Evolutionary conservation across 1,284 basidiomycete species (phyloP).

Genomic region (Trichosporon ovoides): DNA sequence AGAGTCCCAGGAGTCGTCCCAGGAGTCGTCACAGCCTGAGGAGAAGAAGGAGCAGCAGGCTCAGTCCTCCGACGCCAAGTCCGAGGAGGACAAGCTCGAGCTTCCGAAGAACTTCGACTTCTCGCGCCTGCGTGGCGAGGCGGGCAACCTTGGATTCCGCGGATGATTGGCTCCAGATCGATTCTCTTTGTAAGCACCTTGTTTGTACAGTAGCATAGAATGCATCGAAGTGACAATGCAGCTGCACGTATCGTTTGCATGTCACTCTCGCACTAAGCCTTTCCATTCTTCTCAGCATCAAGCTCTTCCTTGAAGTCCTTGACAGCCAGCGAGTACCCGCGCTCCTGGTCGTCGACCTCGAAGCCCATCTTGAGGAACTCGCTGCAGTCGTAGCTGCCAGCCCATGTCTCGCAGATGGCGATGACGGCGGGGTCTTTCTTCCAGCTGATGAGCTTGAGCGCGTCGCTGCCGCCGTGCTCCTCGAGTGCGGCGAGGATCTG

Average conservation of each 20-base stretch:
- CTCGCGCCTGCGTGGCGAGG: not conserved
- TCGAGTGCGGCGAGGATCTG: slow-evolving; percentile 46
- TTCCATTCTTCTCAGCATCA: slow-evolving; percentile 10
- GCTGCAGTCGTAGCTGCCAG: slow-evolving; percentile 44
- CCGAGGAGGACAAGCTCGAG: not conserved
- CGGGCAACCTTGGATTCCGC: not conserved
- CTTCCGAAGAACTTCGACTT: not conserved
- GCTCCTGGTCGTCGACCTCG: slow-evolving; percentile 41
- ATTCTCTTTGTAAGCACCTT: not conserved
- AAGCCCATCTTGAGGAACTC: slow-evolving; percentile 40
- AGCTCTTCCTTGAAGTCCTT: slow-evolving; percentile 46
- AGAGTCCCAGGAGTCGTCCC: not conserved
- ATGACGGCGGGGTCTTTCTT: slow-evolving; percentile 45
- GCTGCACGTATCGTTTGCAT: not conserved
- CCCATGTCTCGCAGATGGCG: slow-evolving; percentile 47
- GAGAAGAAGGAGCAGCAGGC: not conserved
- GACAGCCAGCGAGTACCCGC: slow-evolving; percentile 45
- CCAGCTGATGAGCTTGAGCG: slow-evolving; percentile 43
- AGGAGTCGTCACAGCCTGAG: too few species aligned
- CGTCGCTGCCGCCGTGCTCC: slow-evolving; percentile 41
- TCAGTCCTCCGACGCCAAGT: not conserved
- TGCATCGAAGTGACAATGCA: not conserved
- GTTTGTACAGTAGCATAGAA: slow-evolving; percentile 1
- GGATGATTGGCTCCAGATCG: not conserved
- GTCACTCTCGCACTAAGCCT: not conserved